Percentiles rank a stretch among this genome's conserved stretches.
These are phyloP conservation scores for Rhodotorula sphaerocarpa DNA, from an alignment of 768 basidiomycete species.

Conservation along the genomic window DNA sequence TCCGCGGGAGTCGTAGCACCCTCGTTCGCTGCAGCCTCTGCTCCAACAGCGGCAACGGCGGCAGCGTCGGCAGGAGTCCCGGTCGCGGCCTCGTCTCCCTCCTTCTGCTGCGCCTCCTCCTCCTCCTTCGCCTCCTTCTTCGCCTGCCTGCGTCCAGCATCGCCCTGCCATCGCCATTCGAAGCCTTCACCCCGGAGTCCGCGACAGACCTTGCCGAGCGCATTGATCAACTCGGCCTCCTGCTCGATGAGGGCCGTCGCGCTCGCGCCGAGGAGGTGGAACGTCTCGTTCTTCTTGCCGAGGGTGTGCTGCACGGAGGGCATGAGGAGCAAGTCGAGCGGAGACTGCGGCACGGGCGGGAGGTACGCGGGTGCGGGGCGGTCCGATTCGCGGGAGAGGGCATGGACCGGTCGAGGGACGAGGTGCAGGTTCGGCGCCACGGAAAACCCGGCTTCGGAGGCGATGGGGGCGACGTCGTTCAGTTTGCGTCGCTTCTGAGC, in stretches of 20 bases:
- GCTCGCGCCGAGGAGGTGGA: constrained; percentile 27
- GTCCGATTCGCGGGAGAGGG: constrained; percentile 8
- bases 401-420: constrained; percentile 14
- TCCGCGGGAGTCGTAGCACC: too few relatives aligned
- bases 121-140: background rate
- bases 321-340: constrained; percentile 37
- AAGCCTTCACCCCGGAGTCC: constrained; percentile 37
- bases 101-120: constrained; percentile 1
- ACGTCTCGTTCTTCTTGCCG: constrained; percentile 25
- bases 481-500: constrained; percentile 20
- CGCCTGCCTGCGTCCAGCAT: constrained; percentile 11
- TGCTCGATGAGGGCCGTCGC: constrained; percentile 38
- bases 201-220: constrained; percentile 26
- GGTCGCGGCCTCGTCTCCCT: background rate
- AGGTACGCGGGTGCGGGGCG: constrained; percentile 26
- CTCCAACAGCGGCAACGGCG: background rate
- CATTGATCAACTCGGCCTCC: constrained; percentile 30
- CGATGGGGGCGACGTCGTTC: constrained; percentile 9
- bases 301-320: constrained; percentile 30
- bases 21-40: background rate
- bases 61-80: background rate
- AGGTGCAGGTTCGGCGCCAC: constrained; percentile 37
- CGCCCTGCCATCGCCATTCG: constrained; percentile 35
- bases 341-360: constrained; percentile 34
- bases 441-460: constrained; percentile 11